Conservation (phyloP, 2,329 filamentous ascomycete genomes). For the Alternaria alternata region DNA sequence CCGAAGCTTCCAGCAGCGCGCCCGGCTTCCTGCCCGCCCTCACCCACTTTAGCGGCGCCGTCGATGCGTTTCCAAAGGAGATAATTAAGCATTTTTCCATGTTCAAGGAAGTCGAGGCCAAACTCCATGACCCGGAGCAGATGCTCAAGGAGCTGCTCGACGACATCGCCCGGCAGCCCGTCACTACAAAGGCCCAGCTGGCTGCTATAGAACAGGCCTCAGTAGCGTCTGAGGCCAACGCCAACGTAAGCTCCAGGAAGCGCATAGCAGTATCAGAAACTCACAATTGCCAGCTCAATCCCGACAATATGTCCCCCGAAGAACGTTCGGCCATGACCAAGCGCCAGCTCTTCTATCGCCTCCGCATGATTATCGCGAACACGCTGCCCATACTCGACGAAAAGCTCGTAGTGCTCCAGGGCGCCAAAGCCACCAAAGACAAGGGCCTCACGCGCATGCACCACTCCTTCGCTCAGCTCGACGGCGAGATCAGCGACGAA, state of each 20-base stretch:
- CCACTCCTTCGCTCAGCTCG: conserved; percentile 84
- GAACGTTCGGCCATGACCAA: conserved; percentile 67
- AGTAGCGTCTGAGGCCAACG: conserved; percentile 49
- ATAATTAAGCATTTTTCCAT: conserved; percentile 95
- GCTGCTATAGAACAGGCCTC: conserved; percentile 38
- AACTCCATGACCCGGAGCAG: conserved; percentile 88
- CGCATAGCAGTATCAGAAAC: conserved; percentile 25
- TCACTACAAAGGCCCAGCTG: conserved; percentile 50
- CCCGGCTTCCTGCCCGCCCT: conserved; percentile 71
- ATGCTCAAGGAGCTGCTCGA: conserved; percentile 79
- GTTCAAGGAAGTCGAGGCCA: conserved; percentile 96
- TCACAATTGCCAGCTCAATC: conserved; percentile 37
- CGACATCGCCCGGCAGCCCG: conserved; percentile 61
- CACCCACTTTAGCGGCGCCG: conserved; percentile 85
- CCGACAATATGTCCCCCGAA: conserved; percentile 40
- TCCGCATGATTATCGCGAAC: conserved; percentile 79
- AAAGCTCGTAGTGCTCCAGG: conserved; percentile 95
- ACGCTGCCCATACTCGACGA: conserved; percentile 93
- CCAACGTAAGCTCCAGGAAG: conserved; percentile 49
- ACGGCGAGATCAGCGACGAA: conserved; percentile 91
- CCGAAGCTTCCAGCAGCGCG: conserved; percentile 46
- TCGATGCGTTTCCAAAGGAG: conserved; percentile 91
- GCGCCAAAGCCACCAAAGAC: conserved; percentile 87
- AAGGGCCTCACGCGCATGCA: conserved; percentile 86
- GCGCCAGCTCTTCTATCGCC: conserved; percentile 78